These are phyloP conservation scores for Lithospermum erythrorhizon DNA, from an alignment of 257 asterid genomes.

Conservation along the genomic window DNA sequence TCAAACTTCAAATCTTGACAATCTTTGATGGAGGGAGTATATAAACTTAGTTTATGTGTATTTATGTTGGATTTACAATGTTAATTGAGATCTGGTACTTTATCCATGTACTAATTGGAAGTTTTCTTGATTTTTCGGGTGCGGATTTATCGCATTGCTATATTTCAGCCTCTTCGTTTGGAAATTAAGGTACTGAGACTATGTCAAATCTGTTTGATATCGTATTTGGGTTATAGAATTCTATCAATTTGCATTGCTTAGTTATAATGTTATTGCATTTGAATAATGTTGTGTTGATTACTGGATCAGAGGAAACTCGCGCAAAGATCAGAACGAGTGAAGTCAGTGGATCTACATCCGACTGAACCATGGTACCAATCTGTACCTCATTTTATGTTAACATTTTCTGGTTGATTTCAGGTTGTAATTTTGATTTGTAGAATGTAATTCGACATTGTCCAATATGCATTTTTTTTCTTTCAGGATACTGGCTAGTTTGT, in stretches of 20 bases:
- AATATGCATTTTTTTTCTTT: background rate
- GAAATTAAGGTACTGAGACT: slow-evolving; percentile 33
- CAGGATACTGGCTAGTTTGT: slow-evolving; percentile 90
- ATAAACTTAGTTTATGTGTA: too few species aligned
- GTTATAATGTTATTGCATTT: background rate
- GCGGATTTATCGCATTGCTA: background rate
- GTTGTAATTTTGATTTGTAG: background rate
- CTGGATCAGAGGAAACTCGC: slow-evolving; percentile 41
- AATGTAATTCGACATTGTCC: background rate
- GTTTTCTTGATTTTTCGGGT: slow-evolving; percentile 1
- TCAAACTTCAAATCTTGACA: too few species aligned
- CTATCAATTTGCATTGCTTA: background rate
- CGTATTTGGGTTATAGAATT: background rate
- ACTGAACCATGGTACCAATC: slow-evolving; percentile 33
- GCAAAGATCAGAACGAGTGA: slow-evolving; percentile 41
- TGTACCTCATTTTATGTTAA: background rate
- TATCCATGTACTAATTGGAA: background rate
- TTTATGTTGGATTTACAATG: too few species aligned
- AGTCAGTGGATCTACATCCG: slow-evolving; percentile 40
- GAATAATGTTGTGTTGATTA: background rate
- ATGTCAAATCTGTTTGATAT: background rate
- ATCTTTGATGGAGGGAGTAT: too few species aligned
- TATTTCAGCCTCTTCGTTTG: slow-evolving; percentile 33
- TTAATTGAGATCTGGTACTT: slow-evolving; percentile 21
- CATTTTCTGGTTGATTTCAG: too few species aligned